Conservation (phyloP, 441 rosid genomes). For the Gossypium davidsonii region DNA sequence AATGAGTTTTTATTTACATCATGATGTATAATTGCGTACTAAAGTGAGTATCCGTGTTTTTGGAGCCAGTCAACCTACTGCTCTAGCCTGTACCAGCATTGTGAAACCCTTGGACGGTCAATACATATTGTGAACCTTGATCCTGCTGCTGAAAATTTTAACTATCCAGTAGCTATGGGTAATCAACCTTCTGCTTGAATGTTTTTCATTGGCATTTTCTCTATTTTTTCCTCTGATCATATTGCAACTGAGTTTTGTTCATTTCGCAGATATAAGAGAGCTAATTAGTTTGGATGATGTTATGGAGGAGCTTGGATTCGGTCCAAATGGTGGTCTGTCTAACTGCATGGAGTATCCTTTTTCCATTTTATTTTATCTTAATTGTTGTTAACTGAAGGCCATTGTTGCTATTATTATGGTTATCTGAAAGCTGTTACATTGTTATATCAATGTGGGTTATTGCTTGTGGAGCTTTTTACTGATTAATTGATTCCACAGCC, state of each 20-base stretch:
- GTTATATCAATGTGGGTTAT: not conserved
- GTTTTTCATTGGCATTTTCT: not conserved
- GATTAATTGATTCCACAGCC: not conserved
- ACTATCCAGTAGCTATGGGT: slow-evolving; percentile 88
- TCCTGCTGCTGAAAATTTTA: slow-evolving; percentile 86
- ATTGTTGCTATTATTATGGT: not conserved
- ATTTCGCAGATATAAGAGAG: slow-evolving; percentile 66
- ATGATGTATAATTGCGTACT: not conserved
- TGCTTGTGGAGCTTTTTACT: not conserved
- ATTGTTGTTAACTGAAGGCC: not conserved
- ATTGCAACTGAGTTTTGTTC: not conserved
- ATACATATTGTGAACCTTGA: slow-evolving; percentile 74
- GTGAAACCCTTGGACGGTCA: slow-evolving; percentile 54
- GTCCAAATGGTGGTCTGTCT: slow-evolving; percentile 82
- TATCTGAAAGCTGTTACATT: not conserved
- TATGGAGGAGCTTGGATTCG: slow-evolving; percentile 84
- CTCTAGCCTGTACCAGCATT: slow-evolving; percentile 61
- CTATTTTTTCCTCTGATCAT: slow-evolving; percentile 8
- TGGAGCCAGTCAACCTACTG: slow-evolving; percentile 75
- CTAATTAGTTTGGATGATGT: slow-evolving; percentile 82
- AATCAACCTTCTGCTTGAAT: slow-evolving; percentile 3
- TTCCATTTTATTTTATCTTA: not conserved
- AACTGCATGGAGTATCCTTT: slow-evolving; percentile 80
- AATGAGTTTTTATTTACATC: slow-evolving; percentile 1
- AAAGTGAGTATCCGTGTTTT: not conserved